Evolutionary conservation across 2,329 filamentous ascomycete species (phyloP), one percentile per base, ranked within the genome.

Genomic region (Colletotrichum sp.): DNA sequence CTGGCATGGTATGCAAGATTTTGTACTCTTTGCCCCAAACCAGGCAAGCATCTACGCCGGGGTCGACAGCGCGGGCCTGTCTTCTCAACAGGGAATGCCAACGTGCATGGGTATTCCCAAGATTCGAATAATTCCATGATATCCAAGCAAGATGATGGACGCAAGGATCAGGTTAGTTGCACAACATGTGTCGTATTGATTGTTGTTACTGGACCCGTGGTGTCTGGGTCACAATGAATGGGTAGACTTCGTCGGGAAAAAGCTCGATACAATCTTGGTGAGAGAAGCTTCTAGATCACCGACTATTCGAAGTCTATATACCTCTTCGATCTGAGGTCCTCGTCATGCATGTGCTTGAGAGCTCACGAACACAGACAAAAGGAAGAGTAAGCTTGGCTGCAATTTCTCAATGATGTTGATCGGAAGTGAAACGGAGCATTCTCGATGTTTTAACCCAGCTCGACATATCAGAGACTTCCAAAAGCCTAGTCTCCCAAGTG

Each of bases 361-460:
- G 44, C 44, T 49, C 6, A 2, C n/a, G 2, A 21, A 49, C 1
- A 21, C 44, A 13, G n/a, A 4, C 3, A 4, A 49, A n/a, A n/a
- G 39, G 9, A 49, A n/a, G 39, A 3, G 10, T 21, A 21, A 21
- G 44, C n/a, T 24, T 8, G 44, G 0, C n/a, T 52, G 12, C 44
- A 52, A 21, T 52, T 13, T 52, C 44, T 52, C 44, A 24, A 52
- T 52, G 6, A 52, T 8, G 44, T 13, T 24, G n/a, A 21, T 21
- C 6, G 0, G n/a, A 21, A 52, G 0, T 21, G n/a, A 52, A 52
- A 1, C n/a, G n/a, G 12, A 4, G 44, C n/a, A 52, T 52, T 52
- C n/a, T 21, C 6, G 1, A 13, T 3, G 6, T 21, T 21, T 6
- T 1, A 7, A 24, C 10, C 12, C 6, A 21, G n/a, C n/a, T 52